These are phyloP conservation scores for Larix kaempferi DNA, from an alignment of 75 land plant species.

Conservation along the genomic window DNA sequence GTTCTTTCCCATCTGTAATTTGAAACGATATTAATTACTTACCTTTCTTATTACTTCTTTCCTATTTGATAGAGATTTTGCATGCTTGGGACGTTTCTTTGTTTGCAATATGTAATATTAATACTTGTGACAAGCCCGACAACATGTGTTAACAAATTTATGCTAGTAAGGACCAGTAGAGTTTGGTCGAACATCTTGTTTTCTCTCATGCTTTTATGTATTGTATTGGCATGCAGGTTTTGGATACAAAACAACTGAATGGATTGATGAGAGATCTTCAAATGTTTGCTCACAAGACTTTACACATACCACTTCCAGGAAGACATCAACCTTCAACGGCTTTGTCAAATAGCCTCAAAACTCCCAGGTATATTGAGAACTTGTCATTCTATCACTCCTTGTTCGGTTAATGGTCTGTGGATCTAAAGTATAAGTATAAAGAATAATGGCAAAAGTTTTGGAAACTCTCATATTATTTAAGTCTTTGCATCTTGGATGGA, in stretches of 20 bases:
- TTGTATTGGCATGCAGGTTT: constrained; percentile 47
- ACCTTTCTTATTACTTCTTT: too few species aligned
- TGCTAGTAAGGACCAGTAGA: not conserved
- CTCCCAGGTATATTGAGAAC: constrained; percentile 18
- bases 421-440: too few species aligned
- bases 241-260: constrained; percentile 80
- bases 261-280: constrained; percentile 82
- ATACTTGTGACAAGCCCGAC: not conserved
- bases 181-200: not conserved
- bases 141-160: not conserved
- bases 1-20: too few species aligned
- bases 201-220: not conserved
- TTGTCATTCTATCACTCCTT: not conserved
- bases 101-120: not conserved
- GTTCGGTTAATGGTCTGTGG: not conserved
- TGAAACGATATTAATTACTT: too few species aligned
- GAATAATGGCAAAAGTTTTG: not conserved
- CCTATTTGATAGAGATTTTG: not conserved
- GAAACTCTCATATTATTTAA: too few species aligned
- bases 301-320: constrained; percentile 77
- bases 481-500: too few species aligned
- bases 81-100: not conserved
- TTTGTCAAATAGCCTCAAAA: constrained; percentile 25
- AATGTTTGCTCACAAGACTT: constrained; percentile 83
- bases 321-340: constrained; percentile 59